These are phyloP conservation scores for Macrolepiota fuliginosa DNA, from an alignment of 768 basidiomycete species.

Conservation along the genomic window DNA sequence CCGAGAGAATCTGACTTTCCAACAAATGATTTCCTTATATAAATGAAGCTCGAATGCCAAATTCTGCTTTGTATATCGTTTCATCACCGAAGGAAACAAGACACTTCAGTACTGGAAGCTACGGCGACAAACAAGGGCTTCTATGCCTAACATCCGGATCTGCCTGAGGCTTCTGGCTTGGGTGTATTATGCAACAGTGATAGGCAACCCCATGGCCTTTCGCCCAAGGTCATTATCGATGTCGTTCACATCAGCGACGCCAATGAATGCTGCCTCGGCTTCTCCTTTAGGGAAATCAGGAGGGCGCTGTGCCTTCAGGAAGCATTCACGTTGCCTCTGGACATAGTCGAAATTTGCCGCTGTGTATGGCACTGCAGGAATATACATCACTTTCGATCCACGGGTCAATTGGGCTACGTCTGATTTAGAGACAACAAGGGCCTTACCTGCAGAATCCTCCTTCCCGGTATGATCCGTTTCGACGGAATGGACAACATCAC, in stretches of 20 bases:
- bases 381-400: constrained; percentile 62
- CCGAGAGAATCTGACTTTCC: too few species aligned
- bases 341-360: constrained; percentile 58
- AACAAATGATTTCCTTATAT: too few species aligned
- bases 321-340: constrained; percentile 57
- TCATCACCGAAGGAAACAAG: too few species aligned
- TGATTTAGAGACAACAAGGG: background rate
- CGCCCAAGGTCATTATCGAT: constrained; percentile 32
- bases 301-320: constrained; percentile 58
- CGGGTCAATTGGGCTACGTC: constrained; percentile 5
- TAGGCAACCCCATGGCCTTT: constrained; percentile 5
- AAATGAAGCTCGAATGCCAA: too few species aligned
- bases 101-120: too few species aligned
- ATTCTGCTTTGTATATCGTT: too few species aligned
- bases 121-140: too few species aligned
- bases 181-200: background rate
- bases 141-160: background rate
- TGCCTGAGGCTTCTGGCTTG: too few species aligned
- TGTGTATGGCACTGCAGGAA: constrained; percentile 68
- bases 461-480: constrained; percentile 51
- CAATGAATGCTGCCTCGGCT: constrained; percentile 34
- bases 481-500: constrained; percentile 51
- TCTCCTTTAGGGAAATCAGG: constrained; percentile 65
- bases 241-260: constrained; percentile 33
- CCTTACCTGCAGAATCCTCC: constrained; percentile 52